Evolutionary conservation across 2,329 filamentous ascomycete genomes (phyloP), one percentile per base, ranked within the genome.

Genomic region (Hymenoscyphus infarciens): DNA sequence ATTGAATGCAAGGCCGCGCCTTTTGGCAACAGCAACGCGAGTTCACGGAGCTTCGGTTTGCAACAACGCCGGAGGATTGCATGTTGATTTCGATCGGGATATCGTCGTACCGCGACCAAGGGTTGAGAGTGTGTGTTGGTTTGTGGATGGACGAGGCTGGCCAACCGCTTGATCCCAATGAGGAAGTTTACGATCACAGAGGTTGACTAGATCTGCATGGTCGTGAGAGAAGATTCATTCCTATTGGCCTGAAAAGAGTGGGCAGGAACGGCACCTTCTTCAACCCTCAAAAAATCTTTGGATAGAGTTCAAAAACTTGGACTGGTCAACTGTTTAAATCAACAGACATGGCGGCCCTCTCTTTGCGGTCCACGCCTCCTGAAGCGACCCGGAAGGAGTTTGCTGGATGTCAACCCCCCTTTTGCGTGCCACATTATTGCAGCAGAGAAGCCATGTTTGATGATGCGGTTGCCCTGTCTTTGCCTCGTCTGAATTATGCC

Each of bases 1-100:
- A 31, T 55, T 27, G 5, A 33, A 27, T 55, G 52, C 52, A 54
- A 54, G 52, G 52, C 52, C 29, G 22, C 52, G 52, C 52, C 52
- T 55, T 55, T n/a, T 29, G 52, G 29, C 52, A 27, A 27, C 25
- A 33, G 4, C 52, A 22, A 29, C 29, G 52, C 25, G 29, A 55
- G 52, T 49, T 22, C 42, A 22, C n/a, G n/a, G 42, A 22, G n/a
- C 19, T 27, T 55, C 52, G 52, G 52, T 11, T 33, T 25, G 10
- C 2, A 55, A 33, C 10, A 5, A 11, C 22, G 6, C 15, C 52
- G 19, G 52, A 31, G 25, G 25, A 35, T 35, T 35, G 33, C 33
- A 35, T 35, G 25, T 33, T 5, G 25, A 33, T 33, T 29, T 35
- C 33, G 33, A 35, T 35, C 25, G 25, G 16, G 25, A n/a, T 27